Percentiles rank a stretch among this genome's conserved stretches.
phyloP scores from a whole-genome alignment of 1,139 yeast species.

The Scheffersomyces illinoinensis region DNA sequence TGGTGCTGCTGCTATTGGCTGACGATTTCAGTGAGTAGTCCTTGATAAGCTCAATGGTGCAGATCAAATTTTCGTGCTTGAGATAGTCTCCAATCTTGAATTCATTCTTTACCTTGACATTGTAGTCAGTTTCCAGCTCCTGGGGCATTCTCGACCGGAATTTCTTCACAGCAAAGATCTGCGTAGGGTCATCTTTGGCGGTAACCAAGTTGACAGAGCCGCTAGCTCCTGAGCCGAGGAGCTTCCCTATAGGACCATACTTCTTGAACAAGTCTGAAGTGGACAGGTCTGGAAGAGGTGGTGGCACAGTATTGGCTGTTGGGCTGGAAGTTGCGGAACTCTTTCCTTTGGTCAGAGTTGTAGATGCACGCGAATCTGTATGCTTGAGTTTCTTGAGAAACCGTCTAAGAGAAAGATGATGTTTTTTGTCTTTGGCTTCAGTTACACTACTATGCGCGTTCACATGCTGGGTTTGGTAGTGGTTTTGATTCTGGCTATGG shows the following conservation, averaged over 20 bases:
- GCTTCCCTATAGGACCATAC: conserved; percentile 59
- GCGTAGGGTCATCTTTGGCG: conserved; percentile 43
- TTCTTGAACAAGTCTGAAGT: conserved; percentile 30
- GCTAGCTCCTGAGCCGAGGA: conserved; percentile 75
- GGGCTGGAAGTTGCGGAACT: conserved; percentile 4
- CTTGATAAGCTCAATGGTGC: conserved; percentile 62
- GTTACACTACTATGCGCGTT: not conserved
- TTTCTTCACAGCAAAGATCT: conserved; percentile 67
- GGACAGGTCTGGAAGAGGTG: conserved; percentile 1
- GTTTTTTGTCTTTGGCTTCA: conserved; percentile 4
- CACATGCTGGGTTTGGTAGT: not conserved
- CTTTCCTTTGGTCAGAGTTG: not conserved
- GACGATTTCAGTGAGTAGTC: conserved; percentile 23
- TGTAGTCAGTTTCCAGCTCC: conserved; percentile 58
- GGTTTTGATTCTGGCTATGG: not conserved
- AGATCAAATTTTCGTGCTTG: conserved; percentile 62
- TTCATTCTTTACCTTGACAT: conserved; percentile 65
- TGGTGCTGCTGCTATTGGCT: conserved; percentile 3
- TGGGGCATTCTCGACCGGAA: conserved; percentile 55
- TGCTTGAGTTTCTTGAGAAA: conserved; percentile 42
- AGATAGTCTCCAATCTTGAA: conserved; percentile 63
- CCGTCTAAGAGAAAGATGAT: conserved; percentile 37
- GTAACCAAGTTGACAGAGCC: conserved; percentile 69
- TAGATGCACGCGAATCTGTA: conserved; percentile 3
- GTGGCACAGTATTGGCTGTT: not conserved